Conservation (phyloP, 2,329 filamentous ascomycete genomes). For the Graphiopsis chlorocephala region DNA sequence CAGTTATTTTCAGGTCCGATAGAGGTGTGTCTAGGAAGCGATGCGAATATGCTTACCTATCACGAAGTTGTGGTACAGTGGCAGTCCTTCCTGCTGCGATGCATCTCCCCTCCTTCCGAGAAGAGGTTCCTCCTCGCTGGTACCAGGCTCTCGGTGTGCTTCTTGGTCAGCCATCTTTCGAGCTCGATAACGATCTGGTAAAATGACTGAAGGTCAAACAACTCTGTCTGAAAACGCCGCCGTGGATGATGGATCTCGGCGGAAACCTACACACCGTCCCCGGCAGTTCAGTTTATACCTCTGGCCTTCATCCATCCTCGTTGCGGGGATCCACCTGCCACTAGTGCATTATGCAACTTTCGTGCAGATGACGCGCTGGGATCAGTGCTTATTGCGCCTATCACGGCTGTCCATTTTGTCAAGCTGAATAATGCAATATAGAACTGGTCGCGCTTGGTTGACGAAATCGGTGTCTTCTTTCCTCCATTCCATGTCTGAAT, state of each 20-base stretch:
- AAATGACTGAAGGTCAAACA: not conserved
- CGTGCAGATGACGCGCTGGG: conserved; percentile 6
- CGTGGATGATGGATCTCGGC: not conserved
- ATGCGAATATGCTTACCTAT: conserved; percentile 62
- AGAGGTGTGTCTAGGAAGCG: not conserved
- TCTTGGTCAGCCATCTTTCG: conserved; percentile 51
- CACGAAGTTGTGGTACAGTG: conserved; percentile 68
- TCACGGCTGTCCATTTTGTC: conserved; percentile 3
- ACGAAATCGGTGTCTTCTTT: not conserved
- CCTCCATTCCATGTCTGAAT: not conserved
- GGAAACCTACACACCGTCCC: not conserved
- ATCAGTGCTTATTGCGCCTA: conserved; percentile 11
- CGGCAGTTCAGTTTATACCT: not conserved
- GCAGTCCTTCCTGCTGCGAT: conserved; percentile 62
- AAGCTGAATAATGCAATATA: not conserved
- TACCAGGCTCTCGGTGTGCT: conserved; percentile 38
- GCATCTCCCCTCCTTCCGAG: conserved; percentile 71
- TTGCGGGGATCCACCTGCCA: conserved; percentile 11
- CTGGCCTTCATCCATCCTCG: not conserved
- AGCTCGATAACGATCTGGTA: not conserved
- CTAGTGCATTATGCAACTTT: conserved; percentile 15
- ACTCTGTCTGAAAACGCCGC: not conserved
- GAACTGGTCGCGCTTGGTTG: not conserved
- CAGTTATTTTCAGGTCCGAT: conserved; percentile 4
- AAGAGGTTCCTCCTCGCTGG: conserved; percentile 65